Evolutionary conservation across 2,329 filamentous ascomycete genomes (phyloP), one percentile per base, ranked within the genome.

Genomic region (Harringtonia aguacate): DNA sequence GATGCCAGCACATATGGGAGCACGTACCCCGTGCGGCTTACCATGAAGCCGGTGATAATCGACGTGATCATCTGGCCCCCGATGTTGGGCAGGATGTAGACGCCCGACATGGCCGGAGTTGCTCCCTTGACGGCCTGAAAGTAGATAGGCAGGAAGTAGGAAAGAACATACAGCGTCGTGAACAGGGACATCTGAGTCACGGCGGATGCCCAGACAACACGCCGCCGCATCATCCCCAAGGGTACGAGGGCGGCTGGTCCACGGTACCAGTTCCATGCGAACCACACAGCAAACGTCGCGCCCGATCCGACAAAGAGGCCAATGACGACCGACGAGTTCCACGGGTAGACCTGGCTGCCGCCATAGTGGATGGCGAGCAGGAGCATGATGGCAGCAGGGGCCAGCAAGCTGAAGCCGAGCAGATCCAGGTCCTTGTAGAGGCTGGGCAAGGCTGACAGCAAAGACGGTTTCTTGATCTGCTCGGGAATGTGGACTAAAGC

Each of bases 291-390:
- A 12, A 44, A 7, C 15, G 29, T 39, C 17, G 63, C 18, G 3
- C 50, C 64, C 4, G 64, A 65, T 24, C 30, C 24, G 22, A 35
- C 39, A 30, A 71, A 62, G 10, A 69, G 51, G 3, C 66, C 66
- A 34, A 70, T 66, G 8, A 70, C 58, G 0, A 50, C 50, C 0
- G 61, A 44, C 0, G 59, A 64, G n/a, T 56, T 51, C 67, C 67
- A 71, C 1, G 60, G 41, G 48, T 65, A 62, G 7, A 27, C 7
- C 0, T 57, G 52, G 1, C 49, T 57, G 3, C 66, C 56, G 13
- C 68, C 69, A 41, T 60, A 69, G 43, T 70, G 63, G 7, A 71
- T 55, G 1, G 65, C 68, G 0, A 71, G 56, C 15, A 72, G 57
- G 10, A 70, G 45, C 63, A 60, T 52, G 50, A 69, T 49, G 47